Conservation (phyloP, 306 rosid genomes). For the Pyrus pyrifolia region DNA sequence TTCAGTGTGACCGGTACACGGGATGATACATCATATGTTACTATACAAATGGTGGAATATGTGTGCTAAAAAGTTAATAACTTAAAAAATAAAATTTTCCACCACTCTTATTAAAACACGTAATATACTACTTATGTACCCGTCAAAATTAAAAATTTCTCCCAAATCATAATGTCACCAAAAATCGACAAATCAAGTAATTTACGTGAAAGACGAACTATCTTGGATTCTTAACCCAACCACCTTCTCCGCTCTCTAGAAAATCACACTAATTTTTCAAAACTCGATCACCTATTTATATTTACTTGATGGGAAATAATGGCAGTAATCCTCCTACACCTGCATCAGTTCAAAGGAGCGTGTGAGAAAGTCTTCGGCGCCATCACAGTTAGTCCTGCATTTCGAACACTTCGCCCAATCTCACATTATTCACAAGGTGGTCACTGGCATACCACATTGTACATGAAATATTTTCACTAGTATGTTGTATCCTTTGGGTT, state of each 20-base stretch:
- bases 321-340: not conserved
- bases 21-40: fast-evolving
- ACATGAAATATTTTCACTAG: too few relatives aligned
- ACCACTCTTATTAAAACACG: too few relatives aligned
- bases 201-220: not conserved
- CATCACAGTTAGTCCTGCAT: constrained; percentile 20
- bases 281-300: not conserved
- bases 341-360: constrained; percentile 13
- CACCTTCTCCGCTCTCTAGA: not conserved
- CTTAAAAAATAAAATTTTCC: too few relatives aligned
- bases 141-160: not conserved
- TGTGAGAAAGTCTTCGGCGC: constrained; percentile 48
- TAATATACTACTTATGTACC: too few relatives aligned
- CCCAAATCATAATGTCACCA: not conserved
- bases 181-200: not conserved
- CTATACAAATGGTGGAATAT: too few relatives aligned
- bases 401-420: constrained; percentile 19
- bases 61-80: too few relatives aligned
- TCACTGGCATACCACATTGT: too few relatives aligned
- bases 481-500: too few relatives aligned
- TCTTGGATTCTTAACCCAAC: too few relatives aligned
- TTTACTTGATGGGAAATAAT: constrained; percentile 35
- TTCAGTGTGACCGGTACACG: too few relatives aligned
- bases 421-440: not conserved
- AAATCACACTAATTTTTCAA: not conserved